phyloP scores from a whole-genome alignment of 257 asterid genomes.

The Nicotiana otophora region DNA sequence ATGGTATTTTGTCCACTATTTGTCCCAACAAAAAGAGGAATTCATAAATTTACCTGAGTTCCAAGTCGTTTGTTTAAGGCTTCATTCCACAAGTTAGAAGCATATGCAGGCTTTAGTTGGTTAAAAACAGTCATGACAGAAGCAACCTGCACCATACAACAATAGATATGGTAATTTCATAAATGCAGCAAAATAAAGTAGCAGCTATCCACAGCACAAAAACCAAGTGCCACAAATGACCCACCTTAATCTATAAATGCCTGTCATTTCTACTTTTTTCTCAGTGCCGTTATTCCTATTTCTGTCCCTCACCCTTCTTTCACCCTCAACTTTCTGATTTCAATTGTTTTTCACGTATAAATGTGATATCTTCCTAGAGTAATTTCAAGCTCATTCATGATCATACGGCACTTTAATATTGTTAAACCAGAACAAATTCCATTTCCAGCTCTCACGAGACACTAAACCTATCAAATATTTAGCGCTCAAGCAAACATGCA shows the following conservation, averaged over 20 bases:
- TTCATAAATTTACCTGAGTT: slow-evolving; percentile 52
- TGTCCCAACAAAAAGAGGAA: background rate
- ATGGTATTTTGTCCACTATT: background rate
- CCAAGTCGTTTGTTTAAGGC: slow-evolving; percentile 91
- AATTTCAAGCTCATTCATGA: background rate
- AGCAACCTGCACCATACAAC: slow-evolving; percentile 55
- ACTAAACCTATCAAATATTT: background rate
- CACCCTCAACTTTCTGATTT: background rate
- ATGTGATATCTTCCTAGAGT: background rate
- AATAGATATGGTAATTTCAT: background rate
- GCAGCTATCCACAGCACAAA: background rate
- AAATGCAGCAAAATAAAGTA: background rate
- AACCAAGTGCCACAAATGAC: background rate
- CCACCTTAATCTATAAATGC: background rate
- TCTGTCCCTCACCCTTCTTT: background rate
- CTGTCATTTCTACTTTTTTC: background rate
- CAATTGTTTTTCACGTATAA: background rate
- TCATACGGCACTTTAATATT: background rate
- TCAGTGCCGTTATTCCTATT: background rate
- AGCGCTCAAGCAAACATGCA: background rate
- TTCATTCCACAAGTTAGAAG: slow-evolving; percentile 87
- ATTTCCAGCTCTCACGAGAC: background rate
- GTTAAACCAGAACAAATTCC: background rate
- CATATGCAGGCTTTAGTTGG: slow-evolving; percentile 75
- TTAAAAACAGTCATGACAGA: slow-evolving; percentile 87